phyloP scores from a whole-genome alignment of 2,329 filamentous ascomycete genomes.

The Microascus cirrosus region DNA sequence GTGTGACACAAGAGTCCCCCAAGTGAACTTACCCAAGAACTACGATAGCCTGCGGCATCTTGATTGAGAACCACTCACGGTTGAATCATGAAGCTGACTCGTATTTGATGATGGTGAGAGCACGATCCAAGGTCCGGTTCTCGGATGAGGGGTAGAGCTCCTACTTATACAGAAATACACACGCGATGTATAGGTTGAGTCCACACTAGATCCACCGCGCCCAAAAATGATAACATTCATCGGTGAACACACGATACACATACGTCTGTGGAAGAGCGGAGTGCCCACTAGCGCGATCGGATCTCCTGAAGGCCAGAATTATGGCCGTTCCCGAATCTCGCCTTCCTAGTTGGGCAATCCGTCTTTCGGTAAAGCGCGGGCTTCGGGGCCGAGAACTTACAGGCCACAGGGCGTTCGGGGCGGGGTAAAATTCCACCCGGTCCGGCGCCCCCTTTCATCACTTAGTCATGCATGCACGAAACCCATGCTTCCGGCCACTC shows the following conservation, averaged over 20 bases:
- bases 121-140: neutral
- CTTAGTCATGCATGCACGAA: neutral
- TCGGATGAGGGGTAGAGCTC: neutral
- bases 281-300: too few relatives aligned
- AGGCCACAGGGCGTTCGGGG: too few relatives aligned
- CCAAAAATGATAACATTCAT: neutral
- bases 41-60: neutral
- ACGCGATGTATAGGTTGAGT: neutral
- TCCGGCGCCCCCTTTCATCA: too few relatives aligned
- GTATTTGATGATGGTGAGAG: neutral
- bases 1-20: neutral
- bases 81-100: neutral
- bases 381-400: too few relatives aligned
- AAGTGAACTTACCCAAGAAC: slow-evolving; percentile 2
- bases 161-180: neutral
- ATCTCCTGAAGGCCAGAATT: too few relatives aligned
- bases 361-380: too few relatives aligned
- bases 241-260: too few relatives aligned
- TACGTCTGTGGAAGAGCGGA: too few relatives aligned
- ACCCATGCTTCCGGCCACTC: neutral
- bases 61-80: neutral
- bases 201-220: neutral
- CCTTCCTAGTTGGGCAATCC: too few relatives aligned
- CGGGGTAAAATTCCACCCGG: too few relatives aligned
- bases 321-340: too few relatives aligned